Percentiles rank a stretch among this genome's conserved stretches.
Conservation (phyloP, 306 rosid genomes). For the Dryas drummondii region DNA sequence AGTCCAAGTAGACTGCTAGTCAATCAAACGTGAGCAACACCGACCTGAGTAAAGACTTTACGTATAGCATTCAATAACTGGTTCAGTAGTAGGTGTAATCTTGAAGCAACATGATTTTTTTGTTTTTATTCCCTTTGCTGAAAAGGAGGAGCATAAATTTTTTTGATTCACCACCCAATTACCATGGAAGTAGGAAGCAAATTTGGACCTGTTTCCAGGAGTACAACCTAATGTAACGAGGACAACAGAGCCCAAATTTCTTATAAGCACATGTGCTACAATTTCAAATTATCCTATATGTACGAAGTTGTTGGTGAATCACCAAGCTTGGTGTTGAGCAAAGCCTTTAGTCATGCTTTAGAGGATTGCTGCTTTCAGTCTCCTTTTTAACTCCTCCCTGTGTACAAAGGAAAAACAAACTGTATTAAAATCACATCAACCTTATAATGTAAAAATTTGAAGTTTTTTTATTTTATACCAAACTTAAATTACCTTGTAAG, state of each 20-base stretch:
- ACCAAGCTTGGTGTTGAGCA: not conserved
- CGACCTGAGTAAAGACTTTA: not conserved
- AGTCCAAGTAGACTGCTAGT: not conserved
- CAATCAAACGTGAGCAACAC: not conserved
- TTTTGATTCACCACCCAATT: not conserved
- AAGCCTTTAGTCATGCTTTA: slow-evolving; percentile 1
- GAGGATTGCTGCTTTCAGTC: slow-evolving; percentile 41
- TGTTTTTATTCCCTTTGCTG: not conserved
- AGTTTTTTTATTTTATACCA: too few species aligned
- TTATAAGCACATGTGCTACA: slow-evolving; percentile 10
- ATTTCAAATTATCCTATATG: not conserved
- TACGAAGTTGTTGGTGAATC: slow-evolving; percentile 16
- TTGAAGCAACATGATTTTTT: not conserved
- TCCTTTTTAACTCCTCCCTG: slow-evolving; percentile 71
- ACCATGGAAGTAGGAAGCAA: not conserved
- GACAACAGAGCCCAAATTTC: not conserved
- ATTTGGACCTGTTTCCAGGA: not conserved
- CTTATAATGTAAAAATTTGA: too few species aligned
- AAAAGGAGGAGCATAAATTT: not conserved
- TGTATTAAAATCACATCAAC: not conserved
- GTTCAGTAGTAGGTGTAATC: not conserved
- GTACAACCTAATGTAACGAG: not conserved
- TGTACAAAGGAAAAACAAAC: not conserved
- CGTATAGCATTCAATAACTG: not conserved
- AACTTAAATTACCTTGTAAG: slow-evolving; percentile 53